Conservation (phyloP, 164 flowering plant species). For the Vitis rotundifolia region DNA sequence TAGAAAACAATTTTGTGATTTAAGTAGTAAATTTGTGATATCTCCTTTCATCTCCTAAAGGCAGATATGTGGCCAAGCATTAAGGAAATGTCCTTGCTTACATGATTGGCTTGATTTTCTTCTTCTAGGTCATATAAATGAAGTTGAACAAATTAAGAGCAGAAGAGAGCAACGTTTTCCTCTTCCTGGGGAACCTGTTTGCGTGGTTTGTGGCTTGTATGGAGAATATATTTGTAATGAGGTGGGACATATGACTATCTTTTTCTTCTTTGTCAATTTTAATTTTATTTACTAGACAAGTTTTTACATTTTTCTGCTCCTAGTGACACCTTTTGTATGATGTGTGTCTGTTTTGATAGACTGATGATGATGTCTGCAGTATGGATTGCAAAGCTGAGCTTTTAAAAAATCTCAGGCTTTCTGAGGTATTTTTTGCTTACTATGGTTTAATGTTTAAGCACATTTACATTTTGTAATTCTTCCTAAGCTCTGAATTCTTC, state of each 20-base stretch:
- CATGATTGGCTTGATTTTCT: too few species aligned
- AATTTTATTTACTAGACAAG: background rate
- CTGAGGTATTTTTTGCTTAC: slow-evolving; percentile 31
- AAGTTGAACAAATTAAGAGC: slow-evolving; percentile 43
- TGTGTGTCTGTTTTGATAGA: slow-evolving; percentile 41
- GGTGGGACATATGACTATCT: slow-evolving; percentile 33
- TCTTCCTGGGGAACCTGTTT: slow-evolving; percentile 78
- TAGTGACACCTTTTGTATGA: background rate
- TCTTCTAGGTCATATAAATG: slow-evolving; percentile 29
- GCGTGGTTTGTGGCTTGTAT: slow-evolving; percentile 81
- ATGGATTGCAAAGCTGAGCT: slow-evolving; percentile 78
- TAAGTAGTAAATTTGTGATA: background rate
- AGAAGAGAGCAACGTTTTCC: slow-evolving; percentile 80
- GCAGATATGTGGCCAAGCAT: too few species aligned
- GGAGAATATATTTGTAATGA: slow-evolving; percentile 91
- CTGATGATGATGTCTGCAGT: slow-evolving; percentile 91
- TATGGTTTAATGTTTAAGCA: background rate
- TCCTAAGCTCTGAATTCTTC: background rate
- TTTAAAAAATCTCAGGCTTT: slow-evolving; percentile 28
- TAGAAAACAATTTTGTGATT: background rate
- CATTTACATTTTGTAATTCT: background rate
- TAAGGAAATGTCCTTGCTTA: background rate
- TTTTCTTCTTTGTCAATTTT: background rate
- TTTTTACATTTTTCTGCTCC: background rate
- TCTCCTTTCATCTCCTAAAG: background rate